A percentile compares a stretch with the other conserved stretches of the same genome.
These are phyloP conservation scores for Talaromyces sp. DNA, from an alignment of 2,329 filamentous ascomycete species.

Conservation along the genomic window DNA sequence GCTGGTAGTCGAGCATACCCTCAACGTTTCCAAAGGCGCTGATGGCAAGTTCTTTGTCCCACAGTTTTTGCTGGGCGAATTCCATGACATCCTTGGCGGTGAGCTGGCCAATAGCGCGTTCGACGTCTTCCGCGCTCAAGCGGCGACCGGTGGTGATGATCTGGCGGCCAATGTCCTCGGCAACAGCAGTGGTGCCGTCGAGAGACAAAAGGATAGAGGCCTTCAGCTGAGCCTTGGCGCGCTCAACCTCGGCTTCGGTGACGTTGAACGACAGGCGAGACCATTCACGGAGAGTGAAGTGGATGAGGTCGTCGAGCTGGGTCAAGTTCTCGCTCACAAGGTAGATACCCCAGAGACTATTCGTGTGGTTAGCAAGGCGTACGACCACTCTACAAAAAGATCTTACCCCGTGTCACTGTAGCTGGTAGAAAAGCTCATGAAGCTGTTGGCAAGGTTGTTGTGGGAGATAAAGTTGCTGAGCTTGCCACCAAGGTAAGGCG, in stretches of 20 bases:
- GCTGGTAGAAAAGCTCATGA: conserved; percentile 99
- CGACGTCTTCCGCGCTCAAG: conserved; percentile 87
- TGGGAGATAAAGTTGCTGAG: conserved; percentile 91
- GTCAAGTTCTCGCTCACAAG: conserved; percentile 86
- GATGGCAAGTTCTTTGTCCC: conserved; percentile 95
- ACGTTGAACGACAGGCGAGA: conserved; percentile 88
- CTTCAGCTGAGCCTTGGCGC: conserved; percentile 98
- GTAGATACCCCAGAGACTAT: conserved; percentile 98
- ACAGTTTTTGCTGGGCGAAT: conserved; percentile 90
- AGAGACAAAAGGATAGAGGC: conserved; percentile 94
- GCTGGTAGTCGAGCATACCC: conserved; percentile 55
- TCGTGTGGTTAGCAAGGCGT: conserved; percentile 13
- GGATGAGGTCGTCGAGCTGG: conserved; percentile 86
- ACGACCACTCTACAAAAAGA: background rate
- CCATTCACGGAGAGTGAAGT: conserved; percentile 99
- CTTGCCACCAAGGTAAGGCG: conserved; percentile 95
- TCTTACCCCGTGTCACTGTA: conserved; percentile 97
- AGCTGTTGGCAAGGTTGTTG: conserved; percentile 96
- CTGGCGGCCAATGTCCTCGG: conserved; percentile 97
- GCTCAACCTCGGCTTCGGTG: conserved; percentile 85
- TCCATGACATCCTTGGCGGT: conserved; percentile 96
- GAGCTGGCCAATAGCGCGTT: conserved; percentile 81
- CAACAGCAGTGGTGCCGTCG: conserved; percentile 93
- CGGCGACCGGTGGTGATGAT: conserved; percentile 95
- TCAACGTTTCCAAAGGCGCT: conserved; percentile 91